Evolutionary conservation across 768 basidiomycete species (phyloP).

Genomic region (Sutorius australiensis): DNA sequence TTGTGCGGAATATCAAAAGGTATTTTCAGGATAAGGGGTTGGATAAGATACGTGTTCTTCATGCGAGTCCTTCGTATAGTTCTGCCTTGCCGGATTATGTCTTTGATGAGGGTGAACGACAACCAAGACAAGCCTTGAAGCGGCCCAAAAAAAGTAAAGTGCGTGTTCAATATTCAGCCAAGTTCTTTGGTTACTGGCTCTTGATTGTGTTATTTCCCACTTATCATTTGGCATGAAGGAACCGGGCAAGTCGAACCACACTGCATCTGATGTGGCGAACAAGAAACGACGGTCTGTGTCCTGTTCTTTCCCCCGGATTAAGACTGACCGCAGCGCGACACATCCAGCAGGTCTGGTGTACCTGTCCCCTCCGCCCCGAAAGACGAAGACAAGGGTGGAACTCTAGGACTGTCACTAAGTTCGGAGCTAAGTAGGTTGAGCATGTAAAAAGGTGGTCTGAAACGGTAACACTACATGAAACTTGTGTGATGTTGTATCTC

Average conservation of each 20-base stretch:
- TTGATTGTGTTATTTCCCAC: constrained; percentile 16
- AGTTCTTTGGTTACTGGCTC: constrained; percentile 7
- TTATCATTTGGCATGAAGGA: constrained; percentile 45
- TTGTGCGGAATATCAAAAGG: constrained; percentile 92
- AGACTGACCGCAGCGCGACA: constrained; percentile 30
- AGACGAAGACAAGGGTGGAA: constrained; percentile 39
- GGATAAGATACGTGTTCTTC: constrained; percentile 14
- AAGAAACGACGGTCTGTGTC: constrained; percentile 76
- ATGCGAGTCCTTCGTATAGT: constrained; percentile 38
- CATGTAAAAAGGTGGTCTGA: constrained; percentile 1
- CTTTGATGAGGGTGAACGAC: constrained; percentile 77
- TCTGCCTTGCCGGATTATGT: constrained; percentile 77
- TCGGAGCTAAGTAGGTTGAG: constrained; percentile 32
- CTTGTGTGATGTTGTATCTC: no score
- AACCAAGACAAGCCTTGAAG: constrained; percentile 65
- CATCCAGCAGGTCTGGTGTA: constrained; percentile 41
- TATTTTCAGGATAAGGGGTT: constrained; percentile 31
- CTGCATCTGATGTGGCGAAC: constrained; percentile 68
- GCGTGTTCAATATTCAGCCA: constrained; percentile 27
- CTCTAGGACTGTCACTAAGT: constrained; percentile 32
- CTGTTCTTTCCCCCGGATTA: constrained; percentile 12
- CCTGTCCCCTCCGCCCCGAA: constrained; percentile 23
- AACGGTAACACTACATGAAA: no score
- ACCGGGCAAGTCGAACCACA: constrained; percentile 55
- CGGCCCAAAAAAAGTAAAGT: constrained; percentile 64